Evolutionary conservation across 495 filamentous ascomycete species (phyloP).

Genomic region (Tuber brumale): DNA sequence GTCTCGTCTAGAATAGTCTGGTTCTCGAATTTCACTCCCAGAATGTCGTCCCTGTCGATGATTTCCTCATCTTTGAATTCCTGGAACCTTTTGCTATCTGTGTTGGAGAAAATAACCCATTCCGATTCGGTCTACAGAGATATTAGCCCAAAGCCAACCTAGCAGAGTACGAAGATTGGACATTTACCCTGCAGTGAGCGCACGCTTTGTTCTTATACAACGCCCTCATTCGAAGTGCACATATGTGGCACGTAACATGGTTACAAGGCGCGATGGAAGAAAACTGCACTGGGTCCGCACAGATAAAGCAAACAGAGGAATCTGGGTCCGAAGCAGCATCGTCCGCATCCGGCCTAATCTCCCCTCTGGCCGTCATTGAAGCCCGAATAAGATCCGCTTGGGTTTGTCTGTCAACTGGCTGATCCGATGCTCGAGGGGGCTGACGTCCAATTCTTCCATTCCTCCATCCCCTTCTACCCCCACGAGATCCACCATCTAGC

Average conservation of each 20-base stretch:
- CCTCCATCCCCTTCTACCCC: constrained; percentile 16
- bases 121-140: constrained; percentile 61
- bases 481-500: not conserved
- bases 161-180: constrained; percentile 2
- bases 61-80: constrained; percentile 71
- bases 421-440: not conserved
- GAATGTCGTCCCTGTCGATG: constrained; percentile 64
- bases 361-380: constrained; percentile 5
- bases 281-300: constrained; percentile 77
- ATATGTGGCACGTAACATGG: constrained; percentile 93
- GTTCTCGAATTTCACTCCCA: constrained; percentile 85
- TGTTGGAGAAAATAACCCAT: constrained; percentile 86
- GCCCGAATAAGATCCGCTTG: constrained; percentile 5
- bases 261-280: constrained; percentile 85
- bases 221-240: constrained; percentile 76
- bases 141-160: constrained; percentile 30
- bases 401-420: constrained; percentile 3
- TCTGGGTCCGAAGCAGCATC: constrained; percentile 48
- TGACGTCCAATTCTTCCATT: constrained; percentile 6
- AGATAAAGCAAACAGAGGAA: constrained; percentile 90
- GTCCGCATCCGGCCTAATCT: constrained; percentile 22
- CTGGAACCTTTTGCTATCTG: constrained; percentile 68
- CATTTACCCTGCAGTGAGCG: constrained; percentile 79
- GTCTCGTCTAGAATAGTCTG: constrained; percentile 84
- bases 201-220: constrained; percentile 94